Base-by-base conservation (phyloP, 2,329 filamentous ascomycete genomes). In the Stachybotrys chartarum region DNA sequence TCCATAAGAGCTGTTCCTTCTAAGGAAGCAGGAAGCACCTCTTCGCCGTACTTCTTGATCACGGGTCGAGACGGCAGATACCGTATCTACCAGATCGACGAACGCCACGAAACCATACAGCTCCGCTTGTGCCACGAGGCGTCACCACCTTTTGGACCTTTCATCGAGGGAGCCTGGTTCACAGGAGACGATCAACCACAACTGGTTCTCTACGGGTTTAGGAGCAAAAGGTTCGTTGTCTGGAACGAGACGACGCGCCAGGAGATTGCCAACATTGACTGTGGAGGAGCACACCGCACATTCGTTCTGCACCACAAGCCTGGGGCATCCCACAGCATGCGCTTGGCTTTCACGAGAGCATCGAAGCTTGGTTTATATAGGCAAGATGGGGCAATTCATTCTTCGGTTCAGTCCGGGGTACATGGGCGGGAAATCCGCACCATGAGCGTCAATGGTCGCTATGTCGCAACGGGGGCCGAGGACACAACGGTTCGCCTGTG, bases 401-500 rank as follows among this genome's bases (percentile, higher is more conserved):
- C 75, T 66, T 60, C 82, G 72, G 66, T 96, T 12, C 84, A 86
- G 59, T 62, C 72, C 0, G 93, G 94, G 7, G 84, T 84, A 0
- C 94, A 99, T 69, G 94, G 94, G 0, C 79, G 94, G 54, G 94
- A 99, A 70, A 88, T 97, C 61, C 75, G 68, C 78, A 88, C 64
- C 66, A 65, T 80, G 11, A 74, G 71, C 47, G 71, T 69, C 10
- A 70, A 68, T 50, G 67, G 69, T 3, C 64, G 67, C 32, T 78
- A 75, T 54, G 59, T 83, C 14, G 87, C 64, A 76, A 97, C 79
- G 72, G 94, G 57, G 60, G 90, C 70, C 75, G 97, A 81, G 83
- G 96, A 80, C 58, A 88, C 74, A 16, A 76, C 73, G 1, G 88
- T 99, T 58, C 86, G 90, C 35, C 80, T 97, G 32, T 95, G 85